These are phyloP conservation scores for Apiospora pterosperma DNA, from an alignment of 2,329 filamentous ascomycete genomes.

Conservation along the genomic window DNA sequence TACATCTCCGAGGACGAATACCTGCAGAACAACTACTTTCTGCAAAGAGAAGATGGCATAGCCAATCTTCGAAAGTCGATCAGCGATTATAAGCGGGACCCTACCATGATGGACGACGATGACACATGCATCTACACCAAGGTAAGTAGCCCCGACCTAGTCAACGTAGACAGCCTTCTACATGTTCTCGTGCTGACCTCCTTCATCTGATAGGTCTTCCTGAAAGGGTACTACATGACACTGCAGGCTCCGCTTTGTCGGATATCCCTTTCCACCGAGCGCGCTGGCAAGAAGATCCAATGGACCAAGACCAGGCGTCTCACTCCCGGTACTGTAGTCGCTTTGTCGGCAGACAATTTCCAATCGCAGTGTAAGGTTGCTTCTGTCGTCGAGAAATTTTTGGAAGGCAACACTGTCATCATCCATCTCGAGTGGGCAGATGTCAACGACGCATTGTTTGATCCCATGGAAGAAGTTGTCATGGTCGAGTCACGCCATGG, in stretches of 20 bases:
- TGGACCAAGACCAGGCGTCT: constrained; percentile 58
- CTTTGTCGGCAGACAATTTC: constrained; percentile 61
- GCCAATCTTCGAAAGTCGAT: constrained; percentile 68
- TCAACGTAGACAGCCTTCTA: no score
- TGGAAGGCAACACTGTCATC: constrained; percentile 64
- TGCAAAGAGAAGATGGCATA: constrained; percentile 72
- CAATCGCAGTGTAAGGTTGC: constrained; percentile 64
- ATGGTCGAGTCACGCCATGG: constrained; percentile 75
- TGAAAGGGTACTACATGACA: constrained; percentile 63
- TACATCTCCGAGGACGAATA: constrained; percentile 65
- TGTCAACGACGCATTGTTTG: constrained; percentile 57
- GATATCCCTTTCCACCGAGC: constrained; percentile 66
- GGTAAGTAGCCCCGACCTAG: constrained; percentile 34
- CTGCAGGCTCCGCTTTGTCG: constrained; percentile 61
- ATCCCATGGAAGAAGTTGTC: constrained; percentile 65
- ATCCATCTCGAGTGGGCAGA: constrained; percentile 73
- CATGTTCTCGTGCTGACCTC: background rate
- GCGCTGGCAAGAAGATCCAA: constrained; percentile 62
- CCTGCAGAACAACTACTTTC: constrained; percentile 68
- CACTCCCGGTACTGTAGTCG: constrained; percentile 50
- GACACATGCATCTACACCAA: constrained; percentile 66
- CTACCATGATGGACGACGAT: constrained; percentile 54
- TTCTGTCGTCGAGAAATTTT: constrained; percentile 65
- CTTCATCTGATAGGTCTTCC: constrained; percentile 51
- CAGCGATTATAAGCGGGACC: constrained; percentile 46